These are phyloP conservation scores for Flaveria sonorensis DNA, from an alignment of 129 eudicot genomes.

Conservation along the genomic window DNA sequence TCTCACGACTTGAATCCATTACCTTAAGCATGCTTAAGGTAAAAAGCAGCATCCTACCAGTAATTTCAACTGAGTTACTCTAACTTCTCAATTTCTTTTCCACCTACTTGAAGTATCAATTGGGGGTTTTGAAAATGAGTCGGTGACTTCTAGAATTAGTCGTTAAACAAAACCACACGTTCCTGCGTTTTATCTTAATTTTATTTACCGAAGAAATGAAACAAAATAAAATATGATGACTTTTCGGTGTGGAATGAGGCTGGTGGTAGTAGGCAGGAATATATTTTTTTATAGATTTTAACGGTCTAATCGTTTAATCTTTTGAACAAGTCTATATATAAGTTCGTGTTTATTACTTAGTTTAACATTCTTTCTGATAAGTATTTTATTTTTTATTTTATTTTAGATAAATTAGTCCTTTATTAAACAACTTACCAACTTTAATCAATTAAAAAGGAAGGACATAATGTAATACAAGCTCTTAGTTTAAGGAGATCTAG, in stretches of 20 bases:
- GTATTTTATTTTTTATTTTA: too few relatives aligned
- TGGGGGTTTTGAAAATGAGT: constrained; percentile 1
- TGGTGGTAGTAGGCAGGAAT: constrained; percentile 54
- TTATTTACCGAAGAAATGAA: background rate
- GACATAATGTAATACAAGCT: too few relatives aligned
- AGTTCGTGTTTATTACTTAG: background rate
- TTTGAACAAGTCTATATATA: background rate
- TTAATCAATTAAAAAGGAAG: too few relatives aligned
- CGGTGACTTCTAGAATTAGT: constrained; percentile 2
- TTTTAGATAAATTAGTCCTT: too few relatives aligned
- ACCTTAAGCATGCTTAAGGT: too few relatives aligned
- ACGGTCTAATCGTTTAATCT: background rate
- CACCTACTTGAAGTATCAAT: background rate
- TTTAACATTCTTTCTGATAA: too few relatives aligned
- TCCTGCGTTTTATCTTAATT: constrained; percentile 2
- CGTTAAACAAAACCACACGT: background rate
- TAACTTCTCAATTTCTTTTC: background rate
- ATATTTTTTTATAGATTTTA: background rate
- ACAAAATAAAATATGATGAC: background rate
- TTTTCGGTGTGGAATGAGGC: background rate
- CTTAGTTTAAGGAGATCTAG: too few relatives aligned
- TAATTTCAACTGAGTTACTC: too few relatives aligned
- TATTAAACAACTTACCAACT: too few relatives aligned
- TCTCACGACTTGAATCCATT: too few relatives aligned
- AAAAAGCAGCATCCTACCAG: too few relatives aligned